Percentiles rank a stretch among this genome's conserved stretches.
phyloP scores from a whole-genome alignment of 495 filamentous ascomycete species.

The Aspergillus nidulans region DNA sequence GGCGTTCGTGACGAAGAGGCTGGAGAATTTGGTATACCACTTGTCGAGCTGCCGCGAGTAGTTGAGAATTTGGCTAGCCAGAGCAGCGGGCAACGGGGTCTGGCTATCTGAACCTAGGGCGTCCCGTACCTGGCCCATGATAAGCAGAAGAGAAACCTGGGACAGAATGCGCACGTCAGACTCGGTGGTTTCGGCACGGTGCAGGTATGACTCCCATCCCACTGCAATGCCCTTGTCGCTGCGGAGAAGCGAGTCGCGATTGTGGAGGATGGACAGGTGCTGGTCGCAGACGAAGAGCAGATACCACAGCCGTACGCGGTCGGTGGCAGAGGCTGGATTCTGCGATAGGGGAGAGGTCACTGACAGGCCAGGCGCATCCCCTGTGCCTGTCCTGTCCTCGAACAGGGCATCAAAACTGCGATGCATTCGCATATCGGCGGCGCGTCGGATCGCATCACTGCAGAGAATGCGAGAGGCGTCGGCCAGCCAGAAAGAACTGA shows the following conservation, averaged over 20 bases:
- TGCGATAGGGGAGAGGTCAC: not conserved
- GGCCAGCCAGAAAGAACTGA: slow-evolving; percentile 42
- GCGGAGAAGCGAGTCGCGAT: slow-evolving; percentile 38
- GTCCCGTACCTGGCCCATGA: slow-evolving; percentile 38
- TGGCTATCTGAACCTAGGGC: slow-evolving; percentile 33
- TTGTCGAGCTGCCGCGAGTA: slow-evolving; percentile 38
- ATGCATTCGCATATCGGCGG: slow-evolving; percentile 40
- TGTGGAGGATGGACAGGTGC: slow-evolving; percentile 42
- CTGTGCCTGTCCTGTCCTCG: not conserved
- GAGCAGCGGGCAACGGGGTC: slow-evolving; percentile 27
- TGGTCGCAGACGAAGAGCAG: slow-evolving; percentile 44
- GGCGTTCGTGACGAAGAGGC: slow-evolving; percentile 25
- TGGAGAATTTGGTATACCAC: slow-evolving; percentile 34
- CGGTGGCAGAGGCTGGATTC: slow-evolving; percentile 10
- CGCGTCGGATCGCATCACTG: slow-evolving; percentile 40
- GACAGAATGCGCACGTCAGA: slow-evolving; percentile 34
- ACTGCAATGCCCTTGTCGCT: slow-evolving; percentile 32
- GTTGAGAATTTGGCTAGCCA: slow-evolving; percentile 28
- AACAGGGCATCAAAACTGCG: slow-evolving; percentile 21
- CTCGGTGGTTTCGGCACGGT: slow-evolving; percentile 27
- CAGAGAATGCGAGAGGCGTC: slow-evolving; percentile 40
- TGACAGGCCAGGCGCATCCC: not conserved
- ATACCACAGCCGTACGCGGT: slow-evolving; percentile 40
- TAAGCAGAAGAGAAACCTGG: slow-evolving; percentile 35
- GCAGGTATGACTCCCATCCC: slow-evolving; percentile 31